Evolutionary conservation across 192 early-diverging fungal genomes (phyloP), one percentile per base, ranked within the genome.

Genomic region (Coemansia sp.): DNA sequence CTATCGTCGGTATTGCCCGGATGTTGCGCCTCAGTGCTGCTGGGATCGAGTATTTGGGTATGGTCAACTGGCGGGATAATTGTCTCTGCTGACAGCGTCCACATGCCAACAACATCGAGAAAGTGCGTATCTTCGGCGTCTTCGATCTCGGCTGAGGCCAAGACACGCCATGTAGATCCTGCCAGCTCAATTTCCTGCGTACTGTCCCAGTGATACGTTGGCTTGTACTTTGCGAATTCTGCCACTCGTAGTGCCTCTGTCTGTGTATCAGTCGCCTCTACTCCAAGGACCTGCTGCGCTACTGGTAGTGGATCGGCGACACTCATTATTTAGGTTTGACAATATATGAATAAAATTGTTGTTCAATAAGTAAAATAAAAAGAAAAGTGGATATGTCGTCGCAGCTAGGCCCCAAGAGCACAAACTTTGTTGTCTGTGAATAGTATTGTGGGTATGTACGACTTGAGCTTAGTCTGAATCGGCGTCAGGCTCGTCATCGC

Each of bases 21-120:
- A 42, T 23, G 7, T n/a, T 21, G 17, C 17, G 17, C 37, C 3
- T 61, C 16, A 6, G 33, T 33, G 17, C 38, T 38, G 9, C 33
- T 14, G 19, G 14, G 33, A 38, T 60, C 67, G 5, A 69, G 13
- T 26, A 82, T 80, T 11, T 85, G 85, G 1, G 87, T 85, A 32
- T 69, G 74, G 40, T 84, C 70, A 26, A 91, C 70, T 0, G 90
- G 90, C 33, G 90, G 90, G 14, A 90, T 88, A 39, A 88, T 72
- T 21, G 70, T 70, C 43, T 88, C 85, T 17, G 90, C 86, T 21
- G 87, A 86, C 28, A 47, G 30, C 16, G 87, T 86, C 90, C 90
- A 91, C 26, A 82, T 85, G 28, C 82, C 78, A 74, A 84, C 55
- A 28, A 84, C 81, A 37, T 53, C 59, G 17, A 78, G 69, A 57